Base-by-base conservation (phyloP, 495 filamentous ascomycete species). In the Hypoxylon subgilvum region DNA sequence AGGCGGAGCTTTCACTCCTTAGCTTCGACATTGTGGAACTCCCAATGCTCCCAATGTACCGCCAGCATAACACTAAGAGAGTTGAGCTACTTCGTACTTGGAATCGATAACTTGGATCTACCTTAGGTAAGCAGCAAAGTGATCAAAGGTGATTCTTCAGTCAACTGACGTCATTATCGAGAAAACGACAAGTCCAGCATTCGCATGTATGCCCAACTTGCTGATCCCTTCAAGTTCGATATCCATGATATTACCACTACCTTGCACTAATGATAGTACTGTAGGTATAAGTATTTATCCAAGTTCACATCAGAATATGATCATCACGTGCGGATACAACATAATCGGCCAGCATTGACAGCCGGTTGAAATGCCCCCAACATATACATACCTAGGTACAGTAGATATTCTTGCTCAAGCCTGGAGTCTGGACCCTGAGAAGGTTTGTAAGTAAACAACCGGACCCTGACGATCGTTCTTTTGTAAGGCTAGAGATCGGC, bases 381-480 rank as follows among this genome's bases (percentile, higher is more conserved):
- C n/a, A n/a, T n/a, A n/a, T n/a, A n/a, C n/a, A 57, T 49, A 21
- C 38, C 53, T 30, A 30, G 27, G 27, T 5, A 10, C 34, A 27
- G 3, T 3, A 27, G 23, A 38, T 22, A 23, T 16, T 34, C 9
- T 21, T 36, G 27, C 13, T 27, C n/a, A n/a, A n/a, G n/a, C n/a
- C 19, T 49, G 6, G 19, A 43, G 21, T 18, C 18, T 10, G 21
- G 28, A 43, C 54, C 54, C 38, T 44, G 28, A 30, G 3, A n/a
- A 43, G n/a, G 18, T 13, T 28, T 14, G 19, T 22, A 23, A 27
- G 17, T 22, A 61, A 56, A 57, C 32, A 43, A 34, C 35, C 40
- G 53, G 60, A 63, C 60, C 60, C 60, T 63, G 60, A 58, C 28
- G 53, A 63, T 63, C 60, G 48, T 42, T 50, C 22, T 38, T 36